Percentiles rank a stretch among this genome's conserved stretches.
Conservation (phyloP, 441 rosid genomes). For the Melianthus villosus region DNA sequence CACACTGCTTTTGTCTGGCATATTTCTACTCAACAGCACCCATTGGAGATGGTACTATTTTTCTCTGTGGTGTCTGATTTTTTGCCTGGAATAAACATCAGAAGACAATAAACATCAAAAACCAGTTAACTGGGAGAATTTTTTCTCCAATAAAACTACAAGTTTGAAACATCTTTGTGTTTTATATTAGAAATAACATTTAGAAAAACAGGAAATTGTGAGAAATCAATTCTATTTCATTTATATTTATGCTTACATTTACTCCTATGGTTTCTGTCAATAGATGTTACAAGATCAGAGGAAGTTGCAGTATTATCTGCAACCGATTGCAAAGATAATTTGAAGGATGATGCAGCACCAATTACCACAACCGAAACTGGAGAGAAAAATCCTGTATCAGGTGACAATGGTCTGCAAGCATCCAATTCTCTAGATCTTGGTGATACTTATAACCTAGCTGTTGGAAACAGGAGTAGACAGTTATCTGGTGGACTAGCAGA, state of each 20-base stretch:
- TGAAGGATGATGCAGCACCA: slow-evolving; percentile 10
- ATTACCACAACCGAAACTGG: slow-evolving; percentile 15
- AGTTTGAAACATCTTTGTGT: no score
- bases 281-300: slow-evolving; percentile 25
- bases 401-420: slow-evolving; percentile 14
- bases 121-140: no score
- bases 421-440: slow-evolving; percentile 42
- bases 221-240: neutral
- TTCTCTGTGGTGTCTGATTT: no score
- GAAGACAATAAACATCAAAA: no score
- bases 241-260: slow-evolving; percentile 1
- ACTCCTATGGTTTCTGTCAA: slow-evolving; percentile 4
- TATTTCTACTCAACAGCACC: no score
- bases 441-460: slow-evolving; percentile 63
- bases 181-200: neutral
- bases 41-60: no score
- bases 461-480: slow-evolving; percentile 41
- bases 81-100: no score
- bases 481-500: slow-evolving; percentile 32
- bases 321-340: slow-evolving; percentile 12
- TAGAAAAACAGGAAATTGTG: no score
- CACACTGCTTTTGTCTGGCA: neutral
- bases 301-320: slow-evolving; percentile 14
- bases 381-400: no score
- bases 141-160: no score